Evolutionary conservation across 805 yeast species (phyloP).

Genomic region (Kregervanrija delftensis): DNA sequence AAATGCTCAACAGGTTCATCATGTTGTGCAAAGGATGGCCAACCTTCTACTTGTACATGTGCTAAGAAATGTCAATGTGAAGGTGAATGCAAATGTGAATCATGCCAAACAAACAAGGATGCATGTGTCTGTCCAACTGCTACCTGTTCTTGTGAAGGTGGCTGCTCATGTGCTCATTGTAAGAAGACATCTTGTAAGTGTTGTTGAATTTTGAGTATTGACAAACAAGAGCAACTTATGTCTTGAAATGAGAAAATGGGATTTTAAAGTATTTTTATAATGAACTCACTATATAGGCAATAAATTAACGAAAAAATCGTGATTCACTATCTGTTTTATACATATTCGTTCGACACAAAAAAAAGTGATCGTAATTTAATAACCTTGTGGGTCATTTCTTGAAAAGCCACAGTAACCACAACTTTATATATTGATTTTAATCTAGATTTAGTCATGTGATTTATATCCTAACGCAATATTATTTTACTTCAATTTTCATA

Average conservation of each 20-base stretch:
- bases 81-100: conserved; percentile 8
- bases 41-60: background rate
- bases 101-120: conserved; percentile 2
- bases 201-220: background rate
- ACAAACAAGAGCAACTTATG: background rate
- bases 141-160: background rate
- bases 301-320: background rate
- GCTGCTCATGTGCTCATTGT: conserved; percentile 6
- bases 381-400: no score
- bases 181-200: conserved; percentile 1
- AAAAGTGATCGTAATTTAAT: background rate
- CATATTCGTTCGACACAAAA: background rate
- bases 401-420: no score
- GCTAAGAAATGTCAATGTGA: conserved; percentile 1
- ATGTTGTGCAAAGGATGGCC: background rate
- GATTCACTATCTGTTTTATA: background rate
- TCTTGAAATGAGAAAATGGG: background rate
- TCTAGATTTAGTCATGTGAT: background rate
- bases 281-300: background rate
- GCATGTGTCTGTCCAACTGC: background rate
- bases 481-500: background rate
- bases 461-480: background rate
- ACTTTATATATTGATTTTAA: background rate
- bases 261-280: background rate
- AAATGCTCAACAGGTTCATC: background rate